Conservation (phyloP, 805 yeast genomes). For the Candida wancherniae region DNA sequence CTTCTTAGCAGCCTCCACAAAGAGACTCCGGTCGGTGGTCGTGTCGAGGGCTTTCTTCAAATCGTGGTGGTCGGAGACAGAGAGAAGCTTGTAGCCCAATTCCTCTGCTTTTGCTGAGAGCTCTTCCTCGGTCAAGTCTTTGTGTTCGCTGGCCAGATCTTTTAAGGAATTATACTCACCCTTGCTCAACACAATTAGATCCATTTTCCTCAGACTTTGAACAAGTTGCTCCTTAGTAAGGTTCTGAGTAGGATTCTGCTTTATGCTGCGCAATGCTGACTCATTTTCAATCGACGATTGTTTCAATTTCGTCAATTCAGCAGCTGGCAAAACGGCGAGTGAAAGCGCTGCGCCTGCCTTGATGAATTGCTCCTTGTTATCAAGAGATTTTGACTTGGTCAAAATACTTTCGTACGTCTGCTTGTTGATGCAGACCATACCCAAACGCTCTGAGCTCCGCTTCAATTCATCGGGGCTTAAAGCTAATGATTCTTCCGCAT, state of each 20-base stretch:
- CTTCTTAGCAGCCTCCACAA: constrained; percentile 39
- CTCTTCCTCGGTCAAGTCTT: constrained; percentile 19
- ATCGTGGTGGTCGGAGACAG: constrained; percentile 25
- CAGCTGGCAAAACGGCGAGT: constrained; percentile 11
- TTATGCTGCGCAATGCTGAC: constrained; percentile 22
- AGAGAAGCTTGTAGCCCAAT: constrained; percentile 35
- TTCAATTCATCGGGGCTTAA: constrained; percentile 7
- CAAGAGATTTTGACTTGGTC: constrained; percentile 2
- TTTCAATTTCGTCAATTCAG: constrained; percentile 12
- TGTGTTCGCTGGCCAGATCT: constrained; percentile 1
- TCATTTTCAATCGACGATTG: constrained; percentile 21
- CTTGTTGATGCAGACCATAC: constrained; percentile 7
- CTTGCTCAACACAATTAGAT: constrained; percentile 15
- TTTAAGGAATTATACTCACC: constrained; percentile 13
- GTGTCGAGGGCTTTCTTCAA: constrained; percentile 17
- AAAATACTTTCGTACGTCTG: constrained; percentile 2
- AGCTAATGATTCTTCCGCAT: constrained; percentile 8
- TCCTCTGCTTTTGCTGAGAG: constrained; percentile 33
- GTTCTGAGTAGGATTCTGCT: constrained; percentile 8
- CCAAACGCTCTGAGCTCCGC: constrained; percentile 10
- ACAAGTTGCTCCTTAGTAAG: constrained; percentile 20
- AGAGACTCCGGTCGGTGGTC: constrained; percentile 15
- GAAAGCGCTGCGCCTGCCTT: constrained; percentile 11
- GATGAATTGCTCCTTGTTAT: constrained; percentile 1
- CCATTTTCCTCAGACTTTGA: constrained; percentile 13